phyloP scores from a whole-genome alignment of 176 grass and related monocot species.

The Eleusine coracana region DNA sequence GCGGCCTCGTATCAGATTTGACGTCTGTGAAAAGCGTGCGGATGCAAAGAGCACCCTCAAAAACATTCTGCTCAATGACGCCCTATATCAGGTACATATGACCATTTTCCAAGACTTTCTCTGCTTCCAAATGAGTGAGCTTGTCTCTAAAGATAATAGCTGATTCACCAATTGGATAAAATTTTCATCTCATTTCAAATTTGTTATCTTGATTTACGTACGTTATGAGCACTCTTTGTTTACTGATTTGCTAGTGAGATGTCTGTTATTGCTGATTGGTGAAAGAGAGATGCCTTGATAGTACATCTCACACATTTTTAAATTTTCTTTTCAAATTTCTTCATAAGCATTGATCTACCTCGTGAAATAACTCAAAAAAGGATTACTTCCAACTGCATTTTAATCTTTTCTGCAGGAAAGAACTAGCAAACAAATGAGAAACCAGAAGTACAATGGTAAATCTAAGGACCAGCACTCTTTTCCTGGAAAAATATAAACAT shows the following conservation, averaged over 20 bases:
- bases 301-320: background rate
- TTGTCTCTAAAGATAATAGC: background rate
- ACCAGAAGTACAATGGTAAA: conserved; percentile 39
- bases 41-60: conserved; percentile 71
- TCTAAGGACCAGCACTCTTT: conserved; percentile 17
- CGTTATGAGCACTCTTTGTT: background rate
- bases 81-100: conserved; percentile 47
- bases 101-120: background rate
- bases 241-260: background rate
- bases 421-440: conserved; percentile 35
- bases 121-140: background rate
- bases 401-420: conserved; percentile 38
- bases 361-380: background rate
- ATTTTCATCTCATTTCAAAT: background rate
- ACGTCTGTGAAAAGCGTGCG: conserved; percentile 62
- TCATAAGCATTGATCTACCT: background rate
- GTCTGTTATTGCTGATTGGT: background rate
- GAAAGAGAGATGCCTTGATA: background rate
- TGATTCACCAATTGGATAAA: background rate
- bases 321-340: background rate
- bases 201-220: background rate
- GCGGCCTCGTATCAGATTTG: conserved; percentile 58
- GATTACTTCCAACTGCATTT: background rate
- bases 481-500: conserved; percentile 34
- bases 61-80: conserved; percentile 66